Conservation (phyloP, 2,329 filamentous ascomycete species). For the Elsinoe necatrix region DNA sequence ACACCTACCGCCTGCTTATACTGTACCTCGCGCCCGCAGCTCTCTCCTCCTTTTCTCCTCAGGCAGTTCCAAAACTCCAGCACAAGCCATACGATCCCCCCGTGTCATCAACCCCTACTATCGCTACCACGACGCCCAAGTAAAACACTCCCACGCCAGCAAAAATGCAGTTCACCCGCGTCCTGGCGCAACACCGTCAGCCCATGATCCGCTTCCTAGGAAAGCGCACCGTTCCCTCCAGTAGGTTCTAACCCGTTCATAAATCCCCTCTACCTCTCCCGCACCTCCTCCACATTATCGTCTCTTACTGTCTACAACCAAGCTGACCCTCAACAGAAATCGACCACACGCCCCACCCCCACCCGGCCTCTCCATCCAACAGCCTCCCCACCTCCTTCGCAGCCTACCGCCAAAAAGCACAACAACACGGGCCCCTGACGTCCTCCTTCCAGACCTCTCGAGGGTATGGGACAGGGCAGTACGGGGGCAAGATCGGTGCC, state of each 20-base stretch:
- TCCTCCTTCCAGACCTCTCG: slow-evolving; percentile 15
- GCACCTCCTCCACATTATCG: slow-evolving; percentile 15
- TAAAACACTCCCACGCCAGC: not conserved
- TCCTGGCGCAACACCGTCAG: slow-evolving; percentile 40
- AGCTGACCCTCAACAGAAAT: slow-evolving; percentile 44
- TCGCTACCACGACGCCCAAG: not conserved
- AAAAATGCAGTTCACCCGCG: slow-evolving; percentile 39
- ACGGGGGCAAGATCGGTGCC: slow-evolving; percentile 46
- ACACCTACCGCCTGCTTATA: not conserved
- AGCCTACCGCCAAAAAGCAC: slow-evolving; percentile 67
- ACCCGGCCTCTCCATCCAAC: slow-evolving; percentile 61
- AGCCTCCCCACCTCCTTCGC: slow-evolving; percentile 63
- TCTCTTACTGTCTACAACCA: slow-evolving; percentile 7
- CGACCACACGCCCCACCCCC: slow-evolving; percentile 64
- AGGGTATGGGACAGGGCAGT: slow-evolving; percentile 21
- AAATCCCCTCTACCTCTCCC: not conserved
- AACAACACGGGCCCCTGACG: slow-evolving; percentile 65
- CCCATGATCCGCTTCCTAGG: slow-evolving; percentile 46
- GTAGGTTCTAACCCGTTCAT: slow-evolving; percentile 24
- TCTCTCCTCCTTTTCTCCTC: not conserved
- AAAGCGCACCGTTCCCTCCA: slow-evolving; percentile 38
- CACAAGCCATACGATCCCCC: slow-evolving; percentile 1
- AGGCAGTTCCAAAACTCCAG: slow-evolving; percentile 4
- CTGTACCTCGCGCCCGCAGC: slow-evolving; percentile 5
- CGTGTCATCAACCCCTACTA: not conserved